Evolutionary conservation across 441 rosid genomes (phyloP).

Genomic region (Bruguiera hainesii): DNA sequence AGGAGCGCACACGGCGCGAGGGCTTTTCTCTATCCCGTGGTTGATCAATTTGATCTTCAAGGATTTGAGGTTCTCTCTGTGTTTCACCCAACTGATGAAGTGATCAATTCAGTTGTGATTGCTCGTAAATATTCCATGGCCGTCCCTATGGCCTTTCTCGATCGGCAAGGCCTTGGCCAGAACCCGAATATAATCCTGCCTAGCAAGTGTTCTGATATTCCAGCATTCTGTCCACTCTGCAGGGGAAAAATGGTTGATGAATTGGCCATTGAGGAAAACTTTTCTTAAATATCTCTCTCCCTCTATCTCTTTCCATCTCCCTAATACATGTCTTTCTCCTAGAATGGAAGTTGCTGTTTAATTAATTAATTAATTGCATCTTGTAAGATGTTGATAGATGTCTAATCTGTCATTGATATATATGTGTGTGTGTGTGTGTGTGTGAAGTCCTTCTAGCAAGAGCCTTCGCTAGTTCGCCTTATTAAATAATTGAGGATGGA

Average conservation of each 20-base stretch:
- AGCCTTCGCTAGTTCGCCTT: too few species aligned
- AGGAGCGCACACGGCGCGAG: constrained; percentile 92
- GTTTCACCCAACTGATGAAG: constrained; percentile 79
- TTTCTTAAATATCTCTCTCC: constrained; percentile 13
- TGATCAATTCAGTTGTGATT: constrained; percentile 68
- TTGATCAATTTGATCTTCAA: constrained; percentile 64
- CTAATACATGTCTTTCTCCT: too few species aligned
- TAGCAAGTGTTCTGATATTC: constrained; percentile 38
- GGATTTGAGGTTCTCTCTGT: constrained; percentile 73
- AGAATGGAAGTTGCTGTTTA: too few species aligned
- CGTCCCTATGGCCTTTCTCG: constrained; percentile 10
- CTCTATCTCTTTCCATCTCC: too few species aligned
- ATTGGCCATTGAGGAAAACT: constrained; percentile 38
- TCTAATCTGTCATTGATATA: too few species aligned
- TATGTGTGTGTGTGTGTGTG: too few species aligned
- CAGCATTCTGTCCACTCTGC: constrained; percentile 45
- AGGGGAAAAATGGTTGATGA: constrained; percentile 50
- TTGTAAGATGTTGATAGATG: too few species aligned
- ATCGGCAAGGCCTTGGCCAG: constrained; percentile 21
- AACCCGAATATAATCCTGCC: constrained; percentile 23
- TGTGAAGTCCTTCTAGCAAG: too few species aligned
- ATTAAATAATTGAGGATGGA: too few species aligned
- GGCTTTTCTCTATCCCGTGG: constrained; percentile 77
- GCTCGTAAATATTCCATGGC: constrained; percentile 41
- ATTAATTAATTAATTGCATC: too few species aligned